Base-by-base conservation (phyloP, 441 rosid species). In the Bruguiera hainesii region DNA sequence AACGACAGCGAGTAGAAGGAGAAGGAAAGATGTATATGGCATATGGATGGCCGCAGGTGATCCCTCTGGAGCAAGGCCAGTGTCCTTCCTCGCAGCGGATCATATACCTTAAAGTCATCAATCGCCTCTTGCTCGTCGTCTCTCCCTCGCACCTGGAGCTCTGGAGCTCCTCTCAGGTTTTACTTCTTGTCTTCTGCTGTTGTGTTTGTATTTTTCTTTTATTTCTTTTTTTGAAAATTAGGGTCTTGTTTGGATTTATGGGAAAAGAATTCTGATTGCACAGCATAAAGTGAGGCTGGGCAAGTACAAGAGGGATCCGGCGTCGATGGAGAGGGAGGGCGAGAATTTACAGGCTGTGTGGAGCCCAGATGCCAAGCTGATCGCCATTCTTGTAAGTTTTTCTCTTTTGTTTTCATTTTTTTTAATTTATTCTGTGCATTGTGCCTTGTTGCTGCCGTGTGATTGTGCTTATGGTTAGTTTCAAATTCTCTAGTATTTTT, bases 21-120 rank as follows among this genome's bases (percentile, higher is more conserved):
- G 28, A 52, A 23, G 52, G 37, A 70, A 59, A 76, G 66, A 86
- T 92, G 98, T 95, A 92, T 76, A 90, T 89, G 98, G 90, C 96
- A 26, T 95, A 92, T 56, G 99, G 99, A 71, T 95, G 94, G 96
- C 99, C 98, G 60, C 99, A 95, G 83, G 96, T 95, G 82, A 90
- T 95, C 66, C 95, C 95, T 26, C 76, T 95, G 48, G 89, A 87
- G 49, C 75, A 80, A 39, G 90, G 89, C 39, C 70, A 67, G 0
- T 86, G 87, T 70, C 87, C 91, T 9, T 82, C 97, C 60, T 87
- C 98, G 58, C 96, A 90, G 72, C 79, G 76, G 65, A 76, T 89
- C 75, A 77, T 95, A 33, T 95, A 80, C 75, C 82, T 95, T 67
- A 95, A 85, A 73, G 76, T 89, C 81, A 75, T 77, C 57, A 85